Percentiles rank a stretch among this genome's conserved stretches.
Evolutionary conservation across 768 basidiomycete species (phyloP).

Genomic region (Imleria badia): DNA sequence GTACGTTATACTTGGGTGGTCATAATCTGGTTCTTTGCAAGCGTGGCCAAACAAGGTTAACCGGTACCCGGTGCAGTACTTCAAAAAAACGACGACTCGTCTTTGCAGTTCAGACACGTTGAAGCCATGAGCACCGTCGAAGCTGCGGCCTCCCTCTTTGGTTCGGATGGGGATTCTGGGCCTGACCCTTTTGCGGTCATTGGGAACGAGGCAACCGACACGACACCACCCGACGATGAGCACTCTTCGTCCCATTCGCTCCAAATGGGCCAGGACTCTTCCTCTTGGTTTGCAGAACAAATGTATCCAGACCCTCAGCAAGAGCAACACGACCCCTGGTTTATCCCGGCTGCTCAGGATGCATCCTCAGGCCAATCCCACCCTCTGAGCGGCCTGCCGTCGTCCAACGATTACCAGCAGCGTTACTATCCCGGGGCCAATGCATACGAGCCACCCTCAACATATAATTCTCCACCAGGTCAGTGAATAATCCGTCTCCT

Average conservation of each 20-base stretch:
- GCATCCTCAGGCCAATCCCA: slow-evolving; percentile 14
- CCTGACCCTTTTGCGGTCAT: slow-evolving; percentile 66
- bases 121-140: slow-evolving; percentile 63
- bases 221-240: slow-evolving; percentile 29
- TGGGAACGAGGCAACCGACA: slow-evolving; percentile 39
- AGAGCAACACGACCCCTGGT: slow-evolving; percentile 29
- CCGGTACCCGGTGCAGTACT: not conserved
- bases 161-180: slow-evolving; percentile 52
- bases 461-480: slow-evolving; percentile 24
- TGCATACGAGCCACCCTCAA: slow-evolving; percentile 22
- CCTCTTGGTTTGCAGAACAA: slow-evolving; percentile 40
- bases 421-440: slow-evolving; percentile 33
- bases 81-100: slow-evolving; percentile 16
- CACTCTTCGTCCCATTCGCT: slow-evolving; percentile 24
- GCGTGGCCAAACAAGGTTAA: slow-evolving; percentile 27
- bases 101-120: slow-evolving; percentile 28
- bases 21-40: slow-evolving; percentile 34
- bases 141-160: slow-evolving; percentile 82
- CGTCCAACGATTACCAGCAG: slow-evolving; percentile 31
- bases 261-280: slow-evolving; percentile 37
- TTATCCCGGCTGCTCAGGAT: slow-evolving; percentile 22
- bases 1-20: slow-evolving; percentile 18
- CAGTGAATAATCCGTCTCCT: slow-evolving; percentile 6
- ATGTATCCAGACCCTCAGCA: slow-evolving; percentile 28
- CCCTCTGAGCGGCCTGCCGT: slow-evolving; percentile 6